A percentile compares a stretch with the other conserved stretches of the same genome.
Conservation (phyloP, 805 yeast genomes). For the Middelhovenomyces tepae region DNA sequence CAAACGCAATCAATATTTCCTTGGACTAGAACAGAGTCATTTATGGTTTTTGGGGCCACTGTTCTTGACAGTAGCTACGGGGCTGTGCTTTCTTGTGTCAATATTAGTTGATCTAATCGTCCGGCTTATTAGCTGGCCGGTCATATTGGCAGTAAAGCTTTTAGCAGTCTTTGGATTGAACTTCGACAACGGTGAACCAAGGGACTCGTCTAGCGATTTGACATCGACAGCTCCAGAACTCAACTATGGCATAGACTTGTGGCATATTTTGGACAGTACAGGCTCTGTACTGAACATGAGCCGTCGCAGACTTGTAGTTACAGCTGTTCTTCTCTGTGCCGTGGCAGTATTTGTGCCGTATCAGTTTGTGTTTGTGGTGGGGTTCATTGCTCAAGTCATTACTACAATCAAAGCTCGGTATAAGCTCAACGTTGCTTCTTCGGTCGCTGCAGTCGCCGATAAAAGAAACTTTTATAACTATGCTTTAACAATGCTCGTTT, state of each 20-base stretch:
- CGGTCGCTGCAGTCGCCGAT: neutral
- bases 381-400: constrained; percentile 6
- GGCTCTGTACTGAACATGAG: constrained; percentile 1
- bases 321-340: constrained; percentile 1
- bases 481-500: constrained; percentile 50
- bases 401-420: constrained; percentile 1
- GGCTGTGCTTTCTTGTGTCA: too few species aligned
- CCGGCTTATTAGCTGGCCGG: too few species aligned
- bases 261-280: constrained; percentile 2
- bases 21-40: constrained; percentile 55
- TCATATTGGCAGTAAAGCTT: too few species aligned
- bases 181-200: too few species aligned
- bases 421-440: constrained; percentile 1
- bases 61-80: constrained; percentile 39
- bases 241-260: too few species aligned
- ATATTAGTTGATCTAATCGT: too few species aligned
- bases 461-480: too few species aligned
- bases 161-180: too few species aligned
- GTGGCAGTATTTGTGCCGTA: constrained; percentile 9
- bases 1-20: constrained; percentile 42
- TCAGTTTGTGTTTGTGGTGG: constrained; percentile 10
- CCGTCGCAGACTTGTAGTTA: constrained; percentile 1
- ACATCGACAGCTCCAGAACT: too few species aligned
- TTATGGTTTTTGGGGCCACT: constrained; percentile 53
- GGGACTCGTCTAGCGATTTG: too few species aligned